These are phyloP conservation scores for Artemisia argyi DNA, from an alignment of 129 eudicot genomes.

Conservation along the genomic window DNA sequence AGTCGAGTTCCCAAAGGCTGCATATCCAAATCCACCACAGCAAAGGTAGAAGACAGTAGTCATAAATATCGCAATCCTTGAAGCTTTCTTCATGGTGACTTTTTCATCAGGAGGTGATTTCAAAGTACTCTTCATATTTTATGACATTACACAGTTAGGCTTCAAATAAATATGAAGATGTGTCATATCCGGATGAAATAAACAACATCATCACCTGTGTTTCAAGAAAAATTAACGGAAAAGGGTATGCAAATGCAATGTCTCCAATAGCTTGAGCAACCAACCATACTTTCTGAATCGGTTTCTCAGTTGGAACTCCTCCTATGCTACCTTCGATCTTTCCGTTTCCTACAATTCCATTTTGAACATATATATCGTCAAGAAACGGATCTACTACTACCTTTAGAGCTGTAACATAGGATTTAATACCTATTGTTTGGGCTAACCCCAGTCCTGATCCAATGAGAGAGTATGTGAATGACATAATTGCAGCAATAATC, in stretches of 20 bases:
- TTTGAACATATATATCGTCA: not conserved
- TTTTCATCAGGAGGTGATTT: constrained; percentile 63
- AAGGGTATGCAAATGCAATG: constrained; percentile 78
- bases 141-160: not conserved
- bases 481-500: constrained; percentile 74
- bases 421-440: constrained; percentile 58
- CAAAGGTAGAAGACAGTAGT: constrained; percentile 73
- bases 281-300: constrained; percentile 70
- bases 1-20: constrained; percentile 74
- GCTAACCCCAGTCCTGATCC: constrained; percentile 70
- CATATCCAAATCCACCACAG: constrained; percentile 88
- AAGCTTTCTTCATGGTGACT: constrained; percentile 72
- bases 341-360: constrained; percentile 57
- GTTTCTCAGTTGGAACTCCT: constrained; percentile 59
- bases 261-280: constrained; percentile 81
- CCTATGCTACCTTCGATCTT: constrained; percentile 60
- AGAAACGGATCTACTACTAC: not conserved
- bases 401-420: not conserved
- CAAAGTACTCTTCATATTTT: constrained; percentile 60
- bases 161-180: not conserved
- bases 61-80: constrained; percentile 43
- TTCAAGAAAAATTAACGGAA: constrained; percentile 55
- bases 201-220: constrained; percentile 50
- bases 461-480: constrained; percentile 64
- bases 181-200: not conserved